Evolutionary conservation across 2,329 filamentous ascomycete genomes (phyloP), one percentile per base, ranked within the genome.

Genomic region (Paracoccidioides brasiliensis): DNA sequence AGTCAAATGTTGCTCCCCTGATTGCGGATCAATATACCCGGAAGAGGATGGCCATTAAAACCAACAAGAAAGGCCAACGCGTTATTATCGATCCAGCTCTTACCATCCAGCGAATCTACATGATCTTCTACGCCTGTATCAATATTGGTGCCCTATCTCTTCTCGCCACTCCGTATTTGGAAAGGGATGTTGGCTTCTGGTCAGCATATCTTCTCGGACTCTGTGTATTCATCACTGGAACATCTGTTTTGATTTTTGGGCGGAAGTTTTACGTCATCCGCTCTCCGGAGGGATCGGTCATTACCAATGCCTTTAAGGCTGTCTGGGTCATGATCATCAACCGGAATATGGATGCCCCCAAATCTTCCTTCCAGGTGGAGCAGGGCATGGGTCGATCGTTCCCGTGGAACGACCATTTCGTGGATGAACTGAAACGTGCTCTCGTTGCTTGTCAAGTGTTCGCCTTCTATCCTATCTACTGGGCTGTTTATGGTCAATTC

Each of bases 121-220:
- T 82, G 81, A 79, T 87, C 64, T 88, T 87, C 72, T 88, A 88
- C 70, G 76, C 78, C 67, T 84, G 81, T 70, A 87, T 88, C 65
- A 88, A 89, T 69, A 62, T 89, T 14, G 86, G 85, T n/a, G 80
- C 82, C 1, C 74, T 90, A 5, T 85, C 80, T 0, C 74, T 80
- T 54, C 77, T 88, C 61, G 82, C 79, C 5, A 88, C 82, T 0
- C 81, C 81, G 0, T 83, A 81, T 65, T 78, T 88, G 73, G 86
- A 90, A 67, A 72, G 78, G 56, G 77, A 83, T 62, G 69, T 82
- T 56, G 82, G 81, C 3, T 89, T 87, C 69, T 79, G 83, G 78
- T 77, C 77, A 1, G 84, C 82, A 2, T 88, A 78, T 63, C 69
- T 83, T 14, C 68, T 86, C 41, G 78, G 79, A 51, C 78, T 84